Percentiles rank a stretch among this genome's conserved stretches.
Evolutionary conservation across 192 early-diverging fungal species (phyloP).

Genomic region (Spinellus fusiger): DNA sequence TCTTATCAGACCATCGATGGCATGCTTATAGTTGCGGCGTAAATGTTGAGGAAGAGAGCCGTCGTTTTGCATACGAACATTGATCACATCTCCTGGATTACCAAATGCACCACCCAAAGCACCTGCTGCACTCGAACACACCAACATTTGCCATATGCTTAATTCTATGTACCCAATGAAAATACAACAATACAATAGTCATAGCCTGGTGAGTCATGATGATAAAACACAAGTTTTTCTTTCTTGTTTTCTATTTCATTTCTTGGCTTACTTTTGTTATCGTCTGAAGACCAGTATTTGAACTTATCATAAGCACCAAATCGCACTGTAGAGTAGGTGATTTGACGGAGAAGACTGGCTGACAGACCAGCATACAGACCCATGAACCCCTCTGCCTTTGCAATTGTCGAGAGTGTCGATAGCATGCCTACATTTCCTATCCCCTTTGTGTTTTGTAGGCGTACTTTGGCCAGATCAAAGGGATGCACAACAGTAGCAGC

Average conservation of each 20-base stretch:
- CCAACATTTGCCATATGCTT: constrained; percentile 26
- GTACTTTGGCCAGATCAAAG: constrained; percentile 84
- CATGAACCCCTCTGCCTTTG: constrained; percentile 26
- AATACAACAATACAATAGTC: not conserved
- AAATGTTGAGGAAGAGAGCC: constrained; percentile 53
- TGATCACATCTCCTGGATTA: constrained; percentile 73
- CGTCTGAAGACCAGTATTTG: constrained; percentile 41
- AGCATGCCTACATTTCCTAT: constrained; percentile 38
- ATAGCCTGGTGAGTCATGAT: constrained; percentile 6
- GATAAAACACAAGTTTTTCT: not conserved
- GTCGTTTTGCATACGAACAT: constrained; percentile 77
- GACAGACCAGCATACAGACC: constrained; percentile 40
- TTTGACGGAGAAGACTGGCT: constrained; percentile 64
- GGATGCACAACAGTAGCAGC: constrained; percentile 68
- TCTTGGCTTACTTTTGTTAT: constrained; percentile 39
- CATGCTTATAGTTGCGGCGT: constrained; percentile 71
- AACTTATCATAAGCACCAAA: constrained; percentile 69
- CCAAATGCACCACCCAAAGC: constrained; percentile 62
- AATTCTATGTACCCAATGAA: constrained; percentile 8
- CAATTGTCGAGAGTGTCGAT: constrained; percentile 61
- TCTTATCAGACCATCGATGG: constrained; percentile 63
- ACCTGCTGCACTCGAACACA: constrained; percentile 40
- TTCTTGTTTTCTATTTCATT: not conserved
- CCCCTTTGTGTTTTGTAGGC: constrained; percentile 48
- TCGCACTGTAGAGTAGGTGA: constrained; percentile 73